A percentile compares a stretch with the other conserved stretches of the same genome.
Conservation (phyloP, 1,139 yeast species). For the Pichia kudriavzevii region DNA sequence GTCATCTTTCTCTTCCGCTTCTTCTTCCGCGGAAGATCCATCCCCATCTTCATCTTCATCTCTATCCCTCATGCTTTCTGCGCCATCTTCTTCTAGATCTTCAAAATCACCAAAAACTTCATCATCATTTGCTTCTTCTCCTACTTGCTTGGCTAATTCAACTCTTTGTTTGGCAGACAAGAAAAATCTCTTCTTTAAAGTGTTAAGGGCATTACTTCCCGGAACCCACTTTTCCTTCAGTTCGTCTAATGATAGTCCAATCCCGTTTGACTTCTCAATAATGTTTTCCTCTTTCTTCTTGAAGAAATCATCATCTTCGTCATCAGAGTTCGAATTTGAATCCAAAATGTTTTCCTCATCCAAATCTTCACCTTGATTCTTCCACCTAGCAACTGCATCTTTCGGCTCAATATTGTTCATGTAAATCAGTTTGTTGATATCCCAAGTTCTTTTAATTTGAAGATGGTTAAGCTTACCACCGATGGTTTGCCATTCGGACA, state of each 20-base stretch:
- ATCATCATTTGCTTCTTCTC: slow-evolving; percentile 29
- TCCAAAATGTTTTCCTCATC: slow-evolving; percentile 26
- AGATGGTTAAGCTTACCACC: slow-evolving; percentile 33
- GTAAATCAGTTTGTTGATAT: slow-evolving; percentile 73
- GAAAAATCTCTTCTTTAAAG: slow-evolving; percentile 53
- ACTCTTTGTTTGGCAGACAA: slow-evolving; percentile 53
- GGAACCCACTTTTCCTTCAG: slow-evolving; percentile 46
- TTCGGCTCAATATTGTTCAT: slow-evolving; percentile 67
- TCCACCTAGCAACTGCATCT: slow-evolving; percentile 77
- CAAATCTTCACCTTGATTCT: slow-evolving; percentile 33
- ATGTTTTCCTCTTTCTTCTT: slow-evolving; percentile 33
- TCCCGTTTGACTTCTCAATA: slow-evolving; percentile 25
- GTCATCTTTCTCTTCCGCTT: slow-evolving; percentile 14
- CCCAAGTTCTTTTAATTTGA: slow-evolving; percentile 52
- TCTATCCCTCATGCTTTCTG: slow-evolving; percentile 18
- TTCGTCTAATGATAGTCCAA: slow-evolving; percentile 34
- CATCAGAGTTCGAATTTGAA: slow-evolving; percentile 34
- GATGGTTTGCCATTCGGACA: slow-evolving; percentile 28
- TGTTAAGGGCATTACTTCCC: slow-evolving; percentile 35
- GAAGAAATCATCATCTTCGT: slow-evolving; percentile 59
- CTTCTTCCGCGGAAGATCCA: slow-evolving; percentile 2
- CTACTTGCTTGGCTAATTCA: slow-evolving; percentile 27
- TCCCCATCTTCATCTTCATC: neutral
- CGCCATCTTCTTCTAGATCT: slow-evolving; percentile 33
- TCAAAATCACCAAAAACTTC: slow-evolving; percentile 68